Evolutionary conservation across 2,329 filamentous ascomycete genomes (phyloP).

Genomic region (Cytospora schulzeri): DNA sequence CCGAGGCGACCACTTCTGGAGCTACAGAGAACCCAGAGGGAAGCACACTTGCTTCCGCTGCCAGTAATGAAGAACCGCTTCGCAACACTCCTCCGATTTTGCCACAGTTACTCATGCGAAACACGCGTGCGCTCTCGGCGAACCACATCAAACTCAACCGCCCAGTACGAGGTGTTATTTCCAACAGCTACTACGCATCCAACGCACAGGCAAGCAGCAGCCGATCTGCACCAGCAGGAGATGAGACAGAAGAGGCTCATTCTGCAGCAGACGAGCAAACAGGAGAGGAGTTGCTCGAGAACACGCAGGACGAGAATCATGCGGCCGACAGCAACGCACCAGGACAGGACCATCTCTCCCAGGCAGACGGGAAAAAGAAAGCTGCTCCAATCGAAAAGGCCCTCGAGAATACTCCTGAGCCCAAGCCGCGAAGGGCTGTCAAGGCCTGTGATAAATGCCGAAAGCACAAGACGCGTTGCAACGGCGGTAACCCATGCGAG

Average conservation of each 20-base stretch:
- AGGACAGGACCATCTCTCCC: background rate
- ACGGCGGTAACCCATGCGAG: conserved; percentile 13
- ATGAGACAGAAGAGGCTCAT: background rate
- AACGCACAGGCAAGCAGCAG: background rate
- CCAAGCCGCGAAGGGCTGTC: conserved; percentile 1
- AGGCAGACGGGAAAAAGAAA: background rate
- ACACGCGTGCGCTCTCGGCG: background rate
- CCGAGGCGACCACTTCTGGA: background rate
- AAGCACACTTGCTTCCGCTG: background rate
- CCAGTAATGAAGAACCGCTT: background rate
- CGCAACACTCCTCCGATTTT: conserved; percentile 3
- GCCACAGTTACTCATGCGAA: conserved; percentile 7
- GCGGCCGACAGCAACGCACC: background rate
- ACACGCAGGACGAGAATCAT: background rate
- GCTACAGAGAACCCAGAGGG: background rate
- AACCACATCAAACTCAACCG: conserved; percentile 1
- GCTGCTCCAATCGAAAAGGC: background rate
- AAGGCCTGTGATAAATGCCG: conserved; percentile 23
- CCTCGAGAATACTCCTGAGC: background rate
- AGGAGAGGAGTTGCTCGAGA: background rate
- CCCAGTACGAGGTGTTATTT: background rate
- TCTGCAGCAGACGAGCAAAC: background rate
- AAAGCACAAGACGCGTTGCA: conserved; percentile 25
- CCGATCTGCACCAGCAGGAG: background rate
- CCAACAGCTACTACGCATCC: background rate